A percentile compares a stretch with the other conserved stretches of the same genome.
Evolutionary conservation across 768 basidiomycete genomes (phyloP).

Genomic region (Boletus reticuloceps): DNA sequence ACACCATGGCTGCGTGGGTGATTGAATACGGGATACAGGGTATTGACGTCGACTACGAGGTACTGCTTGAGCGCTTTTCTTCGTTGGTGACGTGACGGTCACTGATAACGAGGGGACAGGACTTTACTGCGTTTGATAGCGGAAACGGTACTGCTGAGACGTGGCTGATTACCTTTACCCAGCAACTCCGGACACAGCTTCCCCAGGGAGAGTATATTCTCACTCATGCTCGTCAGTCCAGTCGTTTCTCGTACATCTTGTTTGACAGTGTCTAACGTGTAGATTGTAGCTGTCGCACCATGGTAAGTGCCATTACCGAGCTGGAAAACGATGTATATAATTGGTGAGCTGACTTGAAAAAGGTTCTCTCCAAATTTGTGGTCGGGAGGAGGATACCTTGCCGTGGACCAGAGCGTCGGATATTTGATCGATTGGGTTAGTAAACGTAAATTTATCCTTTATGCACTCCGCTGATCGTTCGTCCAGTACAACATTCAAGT

Average conservation of each 20-base stretch:
- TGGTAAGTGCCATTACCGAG: slow-evolving; percentile 13
- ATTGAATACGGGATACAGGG: slow-evolving; percentile 47
- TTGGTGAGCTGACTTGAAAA: not conserved
- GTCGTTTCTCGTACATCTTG: slow-evolving; percentile 3
- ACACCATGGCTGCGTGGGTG: slow-evolving; percentile 47
- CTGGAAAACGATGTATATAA: not conserved
- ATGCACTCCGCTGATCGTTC: not conserved
- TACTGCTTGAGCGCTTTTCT: not conserved
- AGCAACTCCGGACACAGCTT: slow-evolving; percentile 32
- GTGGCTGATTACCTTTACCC: slow-evolving; percentile 35
- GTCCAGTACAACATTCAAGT: slow-evolving; percentile 40
- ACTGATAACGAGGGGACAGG: slow-evolving; percentile 17
- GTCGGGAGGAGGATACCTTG: slow-evolving; percentile 37
- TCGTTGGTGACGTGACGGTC: not conserved
- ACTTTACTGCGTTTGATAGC: slow-evolving; percentile 33
- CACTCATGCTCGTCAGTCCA: slow-evolving; percentile 35
- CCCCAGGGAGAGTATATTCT: slow-evolving; percentile 34
- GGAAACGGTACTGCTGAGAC: slow-evolving; percentile 39
- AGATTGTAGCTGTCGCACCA: slow-evolving; percentile 14
- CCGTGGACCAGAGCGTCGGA: slow-evolving; percentile 36
- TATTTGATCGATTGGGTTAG: slow-evolving; percentile 45
- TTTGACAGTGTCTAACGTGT: not conserved
- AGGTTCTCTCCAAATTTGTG: slow-evolving; percentile 23
- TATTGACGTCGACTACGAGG: slow-evolving; percentile 56
- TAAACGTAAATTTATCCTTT: not conserved